Conservation (phyloP, 192 early-diverging fungal genomes). For the Backusella tuberculispora region DNA sequence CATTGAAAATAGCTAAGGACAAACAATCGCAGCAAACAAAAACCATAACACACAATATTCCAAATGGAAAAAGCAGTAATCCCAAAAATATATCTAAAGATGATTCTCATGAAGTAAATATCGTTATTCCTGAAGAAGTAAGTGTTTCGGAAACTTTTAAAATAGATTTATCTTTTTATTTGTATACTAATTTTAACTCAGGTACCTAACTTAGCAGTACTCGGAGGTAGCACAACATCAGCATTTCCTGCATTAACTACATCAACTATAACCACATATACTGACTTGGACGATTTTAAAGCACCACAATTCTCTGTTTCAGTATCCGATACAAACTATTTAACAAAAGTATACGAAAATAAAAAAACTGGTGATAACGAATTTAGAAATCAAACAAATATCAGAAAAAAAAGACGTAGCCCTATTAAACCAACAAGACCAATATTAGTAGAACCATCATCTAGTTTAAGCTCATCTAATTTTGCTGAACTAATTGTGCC, state of each 20-base stretch:
- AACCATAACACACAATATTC: neutral
- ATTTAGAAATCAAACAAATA: neutral
- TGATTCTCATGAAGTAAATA: neutral
- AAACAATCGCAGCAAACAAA: neutral
- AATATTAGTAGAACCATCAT: neutral
- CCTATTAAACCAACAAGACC: neutral
- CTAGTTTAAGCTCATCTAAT: neutral
- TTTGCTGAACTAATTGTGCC: neutral
- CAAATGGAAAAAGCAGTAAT: neutral
- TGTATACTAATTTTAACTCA: neutral
- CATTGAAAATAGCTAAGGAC: neutral
- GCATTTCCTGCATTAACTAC: neutral
- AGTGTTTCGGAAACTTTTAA: neutral
- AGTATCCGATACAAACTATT: neutral
- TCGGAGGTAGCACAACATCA: neutral
- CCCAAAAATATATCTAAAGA: neutral
- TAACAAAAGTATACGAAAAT: neutral
- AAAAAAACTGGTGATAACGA: neutral
- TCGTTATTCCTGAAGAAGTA: neutral
- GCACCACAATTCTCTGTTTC: neutral
- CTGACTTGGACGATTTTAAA: neutral
- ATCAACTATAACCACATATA: slow-evolving; percentile 1
- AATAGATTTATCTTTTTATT: neutral
- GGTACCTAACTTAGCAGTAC: neutral
- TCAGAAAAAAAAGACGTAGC: neutral